These are phyloP conservation scores for Fusarium robinianum DNA, from an alignment of 2,329 filamentous ascomycete genomes.

Conservation along the genomic window DNA sequence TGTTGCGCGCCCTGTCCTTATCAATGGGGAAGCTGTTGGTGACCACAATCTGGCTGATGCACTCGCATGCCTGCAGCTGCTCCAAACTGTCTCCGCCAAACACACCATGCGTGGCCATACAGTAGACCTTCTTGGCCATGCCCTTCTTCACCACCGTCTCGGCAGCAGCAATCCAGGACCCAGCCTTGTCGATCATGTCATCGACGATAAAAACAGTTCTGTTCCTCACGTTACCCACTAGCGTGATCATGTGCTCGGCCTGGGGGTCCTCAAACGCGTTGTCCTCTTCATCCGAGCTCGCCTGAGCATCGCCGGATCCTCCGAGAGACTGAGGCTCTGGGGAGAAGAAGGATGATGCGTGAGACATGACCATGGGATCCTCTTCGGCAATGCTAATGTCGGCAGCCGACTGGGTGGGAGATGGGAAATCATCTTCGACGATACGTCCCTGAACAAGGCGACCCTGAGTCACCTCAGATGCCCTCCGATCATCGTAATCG, in stretches of 20 bases:
- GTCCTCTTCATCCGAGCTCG: conserved; percentile 88
- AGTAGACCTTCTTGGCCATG: conserved; percentile 90
- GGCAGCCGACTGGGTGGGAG: conserved; percentile 72
- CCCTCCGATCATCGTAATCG: conserved; percentile 77
- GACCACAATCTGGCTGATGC: conserved; percentile 91
- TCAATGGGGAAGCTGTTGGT: conserved; percentile 97
- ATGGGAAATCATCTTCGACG: conserved; percentile 90
- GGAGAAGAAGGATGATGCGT: conserved; percentile 80
- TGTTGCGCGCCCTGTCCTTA: conserved; percentile 69
- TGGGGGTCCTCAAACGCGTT: conserved; percentile 80
- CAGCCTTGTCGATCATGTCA: conserved; percentile 98
- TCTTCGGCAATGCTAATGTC: conserved; percentile 69
- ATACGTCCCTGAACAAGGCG: conserved; percentile 92
- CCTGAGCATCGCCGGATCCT: conserved; percentile 81
- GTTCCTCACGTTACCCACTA: conserved; percentile 92
- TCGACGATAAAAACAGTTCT: conserved; percentile 93
- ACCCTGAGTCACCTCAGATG: conserved; percentile 87
- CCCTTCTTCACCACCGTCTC: conserved; percentile 96
- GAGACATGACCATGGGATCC: conserved; percentile 80
- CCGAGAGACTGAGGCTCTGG: conserved; percentile 71
- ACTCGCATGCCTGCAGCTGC: conserved; percentile 88
- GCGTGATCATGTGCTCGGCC: conserved; percentile 91
- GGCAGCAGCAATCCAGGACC: conserved; percentile 95
- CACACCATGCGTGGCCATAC: conserved; percentile 94
- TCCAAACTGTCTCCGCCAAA: conserved; percentile 89